These are phyloP conservation scores for Plenodomus biglobosus DNA, from an alignment of 2,329 filamentous ascomycete genomes.

Conservation along the genomic window DNA sequence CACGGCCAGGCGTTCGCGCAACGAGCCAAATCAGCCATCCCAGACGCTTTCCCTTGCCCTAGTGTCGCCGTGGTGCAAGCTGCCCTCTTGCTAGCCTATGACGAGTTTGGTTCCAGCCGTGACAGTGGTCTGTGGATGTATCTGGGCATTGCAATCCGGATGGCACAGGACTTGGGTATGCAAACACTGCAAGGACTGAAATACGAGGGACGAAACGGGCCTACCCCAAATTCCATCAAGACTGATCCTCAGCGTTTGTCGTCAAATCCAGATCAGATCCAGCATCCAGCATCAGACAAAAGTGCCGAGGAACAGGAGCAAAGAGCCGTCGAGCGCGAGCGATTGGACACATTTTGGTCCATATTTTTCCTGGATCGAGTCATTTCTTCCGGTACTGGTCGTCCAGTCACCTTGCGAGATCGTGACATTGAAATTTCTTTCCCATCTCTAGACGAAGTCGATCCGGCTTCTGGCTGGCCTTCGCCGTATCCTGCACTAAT, in stretches of 20 bases:
- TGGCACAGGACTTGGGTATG: constrained; percentile 77
- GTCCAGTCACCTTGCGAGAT: constrained; percentile 79
- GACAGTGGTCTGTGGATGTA: constrained; percentile 96
- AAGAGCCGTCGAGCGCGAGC: constrained; percentile 73
- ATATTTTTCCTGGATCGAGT: constrained; percentile 86
- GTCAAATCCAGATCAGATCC: neutral
- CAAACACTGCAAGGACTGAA: constrained; percentile 77
- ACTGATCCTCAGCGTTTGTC: constrained; percentile 20
- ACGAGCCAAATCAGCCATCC: constrained; percentile 77
- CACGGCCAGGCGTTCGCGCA: constrained; percentile 78
- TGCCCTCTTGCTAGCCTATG: constrained; percentile 80
- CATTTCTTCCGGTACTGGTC: constrained; percentile 83
- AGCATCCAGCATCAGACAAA: constrained; percentile 21
- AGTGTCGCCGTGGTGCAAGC: constrained; percentile 83
- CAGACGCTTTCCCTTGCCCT: constrained; percentile 80
- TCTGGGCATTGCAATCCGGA: constrained; percentile 80
- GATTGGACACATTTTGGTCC: constrained; percentile 86
- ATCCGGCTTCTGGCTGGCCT: constrained; percentile 66
- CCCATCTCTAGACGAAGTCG: constrained; percentile 56
- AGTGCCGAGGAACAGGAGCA: constrained; percentile 53
- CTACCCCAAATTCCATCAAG: constrained; percentile 60
- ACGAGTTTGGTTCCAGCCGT: constrained; percentile 84
- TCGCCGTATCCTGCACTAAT: constrained; percentile 78
- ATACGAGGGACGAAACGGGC: constrained; percentile 57
- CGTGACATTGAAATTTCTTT: constrained; percentile 82